These are phyloP conservation scores for Calocybe gambosa DNA, from an alignment of 1,284 basidiomycete genomes.

Conservation along the genomic window DNA sequence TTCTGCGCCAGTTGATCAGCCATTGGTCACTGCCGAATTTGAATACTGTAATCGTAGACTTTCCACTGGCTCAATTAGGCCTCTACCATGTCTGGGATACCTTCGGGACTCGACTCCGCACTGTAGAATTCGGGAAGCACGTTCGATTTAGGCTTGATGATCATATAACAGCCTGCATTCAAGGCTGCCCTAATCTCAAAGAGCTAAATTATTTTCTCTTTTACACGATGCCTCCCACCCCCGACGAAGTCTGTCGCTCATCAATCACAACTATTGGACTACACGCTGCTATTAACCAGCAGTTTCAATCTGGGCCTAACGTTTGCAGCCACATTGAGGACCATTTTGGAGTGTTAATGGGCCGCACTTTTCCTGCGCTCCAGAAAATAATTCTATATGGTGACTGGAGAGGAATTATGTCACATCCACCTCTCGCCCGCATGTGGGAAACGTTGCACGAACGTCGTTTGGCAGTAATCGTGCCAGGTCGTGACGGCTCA, in stretches of 20 bases:
- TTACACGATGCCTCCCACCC: slow-evolving; percentile 35
- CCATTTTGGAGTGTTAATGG: slow-evolving; percentile 40
- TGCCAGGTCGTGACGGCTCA: slow-evolving; percentile 10
- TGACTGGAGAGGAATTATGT: slow-evolving; percentile 36
- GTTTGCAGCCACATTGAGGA: slow-evolving; percentile 38
- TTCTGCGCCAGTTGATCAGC: slow-evolving; percentile 39
- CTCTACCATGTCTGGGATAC: slow-evolving; percentile 40
- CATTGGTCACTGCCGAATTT: slow-evolving; percentile 53
- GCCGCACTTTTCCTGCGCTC: slow-evolving; percentile 33
- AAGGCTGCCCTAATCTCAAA: slow-evolving; percentile 38
- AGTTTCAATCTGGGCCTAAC: slow-evolving; percentile 28
- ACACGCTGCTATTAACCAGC: slow-evolving; percentile 39
- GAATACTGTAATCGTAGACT: slow-evolving; percentile 40
- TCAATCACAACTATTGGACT: slow-evolving; percentile 42
- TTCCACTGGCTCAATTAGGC: slow-evolving; percentile 30
- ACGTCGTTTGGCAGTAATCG: slow-evolving; percentile 9
- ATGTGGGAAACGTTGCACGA: slow-evolving; percentile 15
- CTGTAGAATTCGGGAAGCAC: slow-evolving; percentile 52
- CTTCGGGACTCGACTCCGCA: slow-evolving; percentile 45
- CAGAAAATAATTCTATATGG: slow-evolving; percentile 40
- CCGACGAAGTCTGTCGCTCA: slow-evolving; percentile 24
- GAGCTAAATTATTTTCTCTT: slow-evolving; percentile 53
- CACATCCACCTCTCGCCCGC: slow-evolving; percentile 27
- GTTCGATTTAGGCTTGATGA: slow-evolving; percentile 46
- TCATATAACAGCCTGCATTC: slow-evolving; percentile 39